These are phyloP conservation scores for Suillus plorans DNA, from an alignment of 768 basidiomycete species.

Conservation along the genomic window DNA sequence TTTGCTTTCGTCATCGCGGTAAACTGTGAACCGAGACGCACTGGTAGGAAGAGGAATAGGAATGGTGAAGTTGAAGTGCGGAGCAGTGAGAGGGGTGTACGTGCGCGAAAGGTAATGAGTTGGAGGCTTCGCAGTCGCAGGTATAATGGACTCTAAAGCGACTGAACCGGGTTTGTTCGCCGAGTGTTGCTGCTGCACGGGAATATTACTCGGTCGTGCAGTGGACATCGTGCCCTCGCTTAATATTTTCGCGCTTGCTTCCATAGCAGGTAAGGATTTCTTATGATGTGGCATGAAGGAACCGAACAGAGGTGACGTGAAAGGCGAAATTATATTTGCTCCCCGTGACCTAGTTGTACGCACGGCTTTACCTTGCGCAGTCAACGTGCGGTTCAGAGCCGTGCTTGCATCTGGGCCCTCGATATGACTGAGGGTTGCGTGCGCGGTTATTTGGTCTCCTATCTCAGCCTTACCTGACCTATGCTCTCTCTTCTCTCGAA, in stretches of 20 bases:
- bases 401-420: slow-evolving; percentile 44
- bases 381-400: slow-evolving; percentile 48
- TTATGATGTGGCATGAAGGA: slow-evolving; percentile 54
- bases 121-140: slow-evolving; percentile 75
- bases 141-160: slow-evolving; percentile 81
- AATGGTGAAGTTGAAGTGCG: slow-evolving; percentile 73
- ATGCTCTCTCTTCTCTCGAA: slow-evolving; percentile 47
- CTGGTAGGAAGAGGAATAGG: slow-evolving; percentile 60
- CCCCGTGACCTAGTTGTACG: slow-evolving; percentile 37
- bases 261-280: slow-evolving; percentile 33
- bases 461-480: slow-evolving; percentile 28
- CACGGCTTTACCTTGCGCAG: slow-evolving; percentile 30
- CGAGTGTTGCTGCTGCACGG: slow-evolving; percentile 20
- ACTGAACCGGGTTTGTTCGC: slow-evolving; percentile 44
- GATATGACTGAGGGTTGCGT: slow-evolving; percentile 43
- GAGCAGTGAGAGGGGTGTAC: slow-evolving; percentile 71
- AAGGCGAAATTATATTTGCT: slow-evolving; percentile 37
- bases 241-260: slow-evolving; percentile 18
- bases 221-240: slow-evolving; percentile 13
- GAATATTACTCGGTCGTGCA: slow-evolving; percentile 5
- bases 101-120: slow-evolving; percentile 79
- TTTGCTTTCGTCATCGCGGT: slow-evolving; percentile 50
- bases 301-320: slow-evolving; percentile 61
- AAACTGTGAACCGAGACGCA: slow-evolving; percentile 52
- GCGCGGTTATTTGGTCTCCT: slow-evolving; percentile 32